Conservation (phyloP, 2,329 filamentous ascomycete genomes). For the Helminthosporium solani region DNA sequence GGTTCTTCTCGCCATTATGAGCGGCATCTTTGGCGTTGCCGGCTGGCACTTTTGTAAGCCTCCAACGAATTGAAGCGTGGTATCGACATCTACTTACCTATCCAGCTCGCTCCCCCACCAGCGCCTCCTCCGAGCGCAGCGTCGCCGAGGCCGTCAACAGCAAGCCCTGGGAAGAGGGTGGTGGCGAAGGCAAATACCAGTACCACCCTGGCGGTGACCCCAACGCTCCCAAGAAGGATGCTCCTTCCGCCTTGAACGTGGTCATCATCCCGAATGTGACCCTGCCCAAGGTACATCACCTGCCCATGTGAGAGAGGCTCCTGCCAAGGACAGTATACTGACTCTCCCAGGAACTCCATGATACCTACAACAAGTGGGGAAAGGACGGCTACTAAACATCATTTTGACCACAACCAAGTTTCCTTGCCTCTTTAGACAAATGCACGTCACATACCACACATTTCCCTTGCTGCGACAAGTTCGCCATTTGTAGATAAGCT, state of each 20-base stretch:
- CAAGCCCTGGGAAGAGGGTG: constrained; percentile 86
- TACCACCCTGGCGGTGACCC: constrained; percentile 78
- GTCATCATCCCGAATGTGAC: constrained; percentile 93
- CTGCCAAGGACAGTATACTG: constrained; percentile 1
- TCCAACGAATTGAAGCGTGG: constrained; percentile 4
- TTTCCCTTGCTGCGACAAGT: constrained; percentile 12
- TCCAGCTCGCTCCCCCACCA: constrained; percentile 79
- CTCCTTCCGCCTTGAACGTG: constrained; percentile 91
- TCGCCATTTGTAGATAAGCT: constrained; percentile 15
- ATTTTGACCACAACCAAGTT: constrained; percentile 4
- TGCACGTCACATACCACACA: constrained; percentile 9
- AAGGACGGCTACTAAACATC: constrained; percentile 76
- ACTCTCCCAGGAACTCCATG: constrained; percentile 72
- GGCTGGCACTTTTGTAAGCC: constrained; percentile 82
- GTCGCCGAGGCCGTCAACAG: constrained; percentile 73
- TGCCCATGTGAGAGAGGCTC: not conserved
- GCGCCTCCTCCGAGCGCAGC: constrained; percentile 74
- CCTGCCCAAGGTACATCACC: constrained; percentile 65
- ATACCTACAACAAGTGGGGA: constrained; percentile 99
- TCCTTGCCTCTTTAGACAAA: constrained; percentile 15
- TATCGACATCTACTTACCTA: constrained; percentile 2
- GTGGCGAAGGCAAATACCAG: constrained; percentile 60
- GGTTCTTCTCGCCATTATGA: constrained; percentile 92
- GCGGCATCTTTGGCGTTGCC: constrained; percentile 79
- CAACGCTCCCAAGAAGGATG: constrained; percentile 74